Conservation (phyloP, 2,329 filamentous ascomycete species). For the Periconia sp. region DNA sequence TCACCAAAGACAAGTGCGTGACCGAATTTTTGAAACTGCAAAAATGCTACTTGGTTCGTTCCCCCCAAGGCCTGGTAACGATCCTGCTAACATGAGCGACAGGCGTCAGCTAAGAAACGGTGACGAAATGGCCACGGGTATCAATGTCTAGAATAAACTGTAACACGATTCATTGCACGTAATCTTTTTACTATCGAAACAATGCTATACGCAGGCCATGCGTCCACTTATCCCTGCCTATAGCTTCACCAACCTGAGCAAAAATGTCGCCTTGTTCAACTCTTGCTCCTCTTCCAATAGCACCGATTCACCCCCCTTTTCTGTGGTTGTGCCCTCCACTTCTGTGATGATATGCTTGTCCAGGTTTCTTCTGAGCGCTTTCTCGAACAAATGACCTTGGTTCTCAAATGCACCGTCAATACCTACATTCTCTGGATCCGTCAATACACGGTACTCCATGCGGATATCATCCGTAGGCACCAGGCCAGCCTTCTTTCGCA, state of each 20-base stretch:
- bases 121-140: conserved; percentile 10
- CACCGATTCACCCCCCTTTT: conserved; percentile 56
- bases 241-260: conserved; percentile 74
- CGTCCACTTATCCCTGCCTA: conserved; percentile 36
- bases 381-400: conserved; percentile 71
- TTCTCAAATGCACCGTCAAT: conserved; percentile 69
- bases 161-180: background rate
- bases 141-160: background rate
- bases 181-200: conserved; percentile 2
- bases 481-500: conserved; percentile 91
- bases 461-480: conserved; percentile 90
- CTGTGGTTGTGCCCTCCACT: conserved; percentile 59
- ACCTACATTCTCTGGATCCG: conserved; percentile 76
- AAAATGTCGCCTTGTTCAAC: conserved; percentile 78
- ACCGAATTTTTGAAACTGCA: conserved; percentile 84
- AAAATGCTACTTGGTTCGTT: conserved; percentile 78
- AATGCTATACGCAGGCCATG: background rate
- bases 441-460: conserved; percentile 86
- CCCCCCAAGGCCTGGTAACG: background rate
- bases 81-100: conserved; percentile 4
- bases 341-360: conserved; percentile 67
- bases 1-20: conserved; percentile 87
- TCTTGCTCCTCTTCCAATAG: conserved; percentile 85
- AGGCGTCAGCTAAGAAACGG: conserved; percentile 35
- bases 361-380: conserved; percentile 74